phyloP scores from a whole-genome alignment of 352 stramenopile species.

The Phytopythium litorale region DNA sequence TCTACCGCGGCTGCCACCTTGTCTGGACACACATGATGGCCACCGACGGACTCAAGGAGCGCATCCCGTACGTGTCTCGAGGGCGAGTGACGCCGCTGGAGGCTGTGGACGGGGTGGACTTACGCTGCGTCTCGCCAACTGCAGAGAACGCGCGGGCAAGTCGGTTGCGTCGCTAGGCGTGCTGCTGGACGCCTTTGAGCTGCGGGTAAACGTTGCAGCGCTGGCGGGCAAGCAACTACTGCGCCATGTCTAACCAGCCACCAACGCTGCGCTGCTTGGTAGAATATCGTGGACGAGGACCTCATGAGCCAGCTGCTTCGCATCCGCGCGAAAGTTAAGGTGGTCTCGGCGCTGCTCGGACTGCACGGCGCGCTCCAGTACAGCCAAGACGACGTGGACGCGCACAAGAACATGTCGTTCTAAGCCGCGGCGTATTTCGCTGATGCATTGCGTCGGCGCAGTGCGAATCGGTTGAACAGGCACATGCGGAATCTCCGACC shows the following conservation, averaged over 20 bases:
- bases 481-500: too few relatives aligned
- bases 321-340: slow-evolving; percentile 83
- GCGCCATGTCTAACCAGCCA: background rate
- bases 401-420: slow-evolving; percentile 87
- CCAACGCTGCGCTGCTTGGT: background rate
- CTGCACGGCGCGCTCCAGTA: slow-evolving; percentile 58
- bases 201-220: slow-evolving; percentile 41
- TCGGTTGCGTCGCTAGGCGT: slow-evolving; percentile 53
- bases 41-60: slow-evolving; percentile 21
- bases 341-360: slow-evolving; percentile 60
- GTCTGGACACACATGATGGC: slow-evolving; percentile 65
- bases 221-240: background rate
- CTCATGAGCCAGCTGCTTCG: slow-evolving; percentile 63
- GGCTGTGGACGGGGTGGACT: background rate
- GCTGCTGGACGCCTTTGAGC: slow-evolving; percentile 50
- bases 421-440: slow-evolving; percentile 12
- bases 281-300: slow-evolving; percentile 82
- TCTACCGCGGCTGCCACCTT: slow-evolving; percentile 76
- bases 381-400: slow-evolving; percentile 57
- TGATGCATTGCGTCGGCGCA: background rate
- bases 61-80: slow-evolving; percentile 36
- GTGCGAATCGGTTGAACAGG: too few relatives aligned
- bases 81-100: background rate
- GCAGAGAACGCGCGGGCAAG: slow-evolving; percentile 50
- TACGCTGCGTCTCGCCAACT: background rate